These are phyloP conservation scores for Huntiella savannae DNA, from an alignment of 2,329 filamentous ascomycete species.

Conservation along the genomic window DNA sequence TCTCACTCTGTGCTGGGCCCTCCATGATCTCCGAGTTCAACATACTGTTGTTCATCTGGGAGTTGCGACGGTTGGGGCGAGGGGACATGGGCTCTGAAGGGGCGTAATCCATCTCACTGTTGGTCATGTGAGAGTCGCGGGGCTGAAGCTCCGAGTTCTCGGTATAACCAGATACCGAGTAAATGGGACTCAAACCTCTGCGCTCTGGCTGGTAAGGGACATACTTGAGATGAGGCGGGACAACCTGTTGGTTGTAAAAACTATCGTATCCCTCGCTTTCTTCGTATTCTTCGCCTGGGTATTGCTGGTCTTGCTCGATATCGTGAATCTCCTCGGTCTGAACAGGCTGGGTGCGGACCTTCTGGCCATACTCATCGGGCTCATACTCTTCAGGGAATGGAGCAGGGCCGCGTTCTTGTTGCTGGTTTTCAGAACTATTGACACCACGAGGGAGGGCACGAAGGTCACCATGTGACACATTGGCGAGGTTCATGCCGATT, in stretches of 20 bases:
- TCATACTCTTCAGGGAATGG: constrained; percentile 29
- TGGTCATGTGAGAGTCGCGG: constrained; percentile 36
- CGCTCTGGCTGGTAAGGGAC: constrained; percentile 50
- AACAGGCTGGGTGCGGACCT: constrained; percentile 17
- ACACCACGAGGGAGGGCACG: constrained; percentile 32
- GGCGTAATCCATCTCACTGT: constrained; percentile 25
- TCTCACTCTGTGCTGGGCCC: constrained; percentile 4
- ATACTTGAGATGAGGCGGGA: constrained; percentile 44
- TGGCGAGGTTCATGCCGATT: constrained; percentile 49
- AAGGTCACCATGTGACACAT: constrained; percentile 40
- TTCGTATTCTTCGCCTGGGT: constrained; percentile 8
- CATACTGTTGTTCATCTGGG: constrained; percentile 31
- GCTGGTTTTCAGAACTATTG: background rate
- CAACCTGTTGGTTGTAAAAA: constrained; percentile 41
- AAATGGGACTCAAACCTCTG: constrained; percentile 68
- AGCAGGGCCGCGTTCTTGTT: constrained; percentile 13
- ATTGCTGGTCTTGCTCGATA: constrained; percentile 24
- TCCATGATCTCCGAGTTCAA: constrained; percentile 24
- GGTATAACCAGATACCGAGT: constrained; percentile 75
- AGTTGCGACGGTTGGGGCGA: constrained; percentile 29
- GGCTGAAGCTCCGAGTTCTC: constrained; percentile 32
- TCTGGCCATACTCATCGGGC: constrained; percentile 26
- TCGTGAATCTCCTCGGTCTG: constrained; percentile 18
- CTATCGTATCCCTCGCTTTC: constrained; percentile 15
- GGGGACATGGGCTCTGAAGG: constrained; percentile 43